Evolutionary conservation across 768 basidiomycete genomes (phyloP), one percentile per base, ranked within the genome.

Genomic region (Pisolithus albus): DNA sequence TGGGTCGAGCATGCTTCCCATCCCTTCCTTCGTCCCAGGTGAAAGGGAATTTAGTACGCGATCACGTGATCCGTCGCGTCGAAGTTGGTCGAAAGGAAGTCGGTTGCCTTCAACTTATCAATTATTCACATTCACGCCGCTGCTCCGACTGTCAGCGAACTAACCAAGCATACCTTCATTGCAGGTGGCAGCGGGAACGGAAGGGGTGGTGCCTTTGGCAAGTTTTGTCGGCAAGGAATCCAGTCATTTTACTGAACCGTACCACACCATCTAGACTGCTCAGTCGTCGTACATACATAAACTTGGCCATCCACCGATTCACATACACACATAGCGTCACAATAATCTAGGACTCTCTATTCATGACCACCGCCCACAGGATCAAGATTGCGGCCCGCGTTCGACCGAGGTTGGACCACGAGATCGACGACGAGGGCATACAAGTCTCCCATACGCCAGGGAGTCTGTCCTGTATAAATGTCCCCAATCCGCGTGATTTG

Each of bases 311-410:
- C 24, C 23, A 45, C 24, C 26, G 19, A 24, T 24, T 34, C 42
- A 23, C 43, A 45, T 24, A 28, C 23, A 45, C 16, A 45, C 16
- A 30, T 30, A 30, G 30, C 23, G 26, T 26, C 43, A 26, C 28
- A 19, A 44, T 26, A 26, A 44, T 44, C 23, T 24, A 44, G 13
- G 15, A 18, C 11, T 34, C 36, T 37, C n/a, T 32, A 21, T 32
- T 47, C 21, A 65, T 67, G 64, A 2, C 59, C 6, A 41, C 52
- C 3, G 11, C 52, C 1, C 72, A 80, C 60, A 85, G 78, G 63
- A 79, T 89, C 63, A 81, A 78, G 67, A 86, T 89, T 55, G 79
- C 82, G 0, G 85, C 85, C 23, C 81, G 87, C 23, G 75, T 89
- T 26, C 75, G 87, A 8, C 87, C 87, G 0, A 68, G 76, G n/a